Evolutionary conservation across 108 stramenopile genomes (phyloP).

Genomic region (Cyclotella sp.): DNA sequence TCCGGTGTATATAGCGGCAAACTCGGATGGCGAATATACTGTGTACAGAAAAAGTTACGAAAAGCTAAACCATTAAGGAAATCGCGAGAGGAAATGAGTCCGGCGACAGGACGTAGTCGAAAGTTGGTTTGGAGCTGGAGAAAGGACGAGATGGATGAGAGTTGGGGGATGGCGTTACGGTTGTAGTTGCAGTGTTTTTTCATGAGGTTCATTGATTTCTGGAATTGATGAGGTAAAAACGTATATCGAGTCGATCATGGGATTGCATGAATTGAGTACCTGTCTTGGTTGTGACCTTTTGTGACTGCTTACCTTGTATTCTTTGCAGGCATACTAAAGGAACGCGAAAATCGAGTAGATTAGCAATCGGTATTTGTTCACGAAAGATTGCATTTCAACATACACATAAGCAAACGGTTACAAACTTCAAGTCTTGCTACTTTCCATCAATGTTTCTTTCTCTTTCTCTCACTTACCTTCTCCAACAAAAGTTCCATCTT

Average conservation of each 20-base stretch:
- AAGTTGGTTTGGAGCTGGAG: conserved; percentile 82
- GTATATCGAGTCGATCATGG: not conserved
- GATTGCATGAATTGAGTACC: no score
- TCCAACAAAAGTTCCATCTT: conserved; percentile 82
- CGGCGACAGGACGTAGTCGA: conserved; percentile 92
- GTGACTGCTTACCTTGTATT: conserved; percentile 72
- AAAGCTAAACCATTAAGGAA: conserved; percentile 97
- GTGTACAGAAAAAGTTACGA: conserved; percentile 95
- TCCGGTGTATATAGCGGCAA: conserved; percentile 93
- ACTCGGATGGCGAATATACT: conserved; percentile 94
- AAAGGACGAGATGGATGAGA: conserved; percentile 85
- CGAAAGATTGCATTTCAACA: not conserved
- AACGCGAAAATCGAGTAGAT: not conserved
- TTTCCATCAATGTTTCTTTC: not conserved
- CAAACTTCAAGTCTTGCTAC: no score
- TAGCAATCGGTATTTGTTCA: not conserved
- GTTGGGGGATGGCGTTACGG: conserved; percentile 88
- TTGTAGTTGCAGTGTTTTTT: conserved; percentile 88
- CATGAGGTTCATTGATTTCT: conserved; percentile 73
- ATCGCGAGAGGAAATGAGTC: conserved; percentile 95
- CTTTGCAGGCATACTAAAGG: conserved; percentile 85
- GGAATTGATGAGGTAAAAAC: not conserved
- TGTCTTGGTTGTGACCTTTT: no score
- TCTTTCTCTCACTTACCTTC: conserved; percentile 31
- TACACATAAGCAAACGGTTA: not conserved